A percentile compares a stretch with the other conserved stretches of the same genome.
phyloP scores from a whole-genome alignment of 2,329 filamentous ascomycete genomes.

The Hypoxylon sp. region DNA sequence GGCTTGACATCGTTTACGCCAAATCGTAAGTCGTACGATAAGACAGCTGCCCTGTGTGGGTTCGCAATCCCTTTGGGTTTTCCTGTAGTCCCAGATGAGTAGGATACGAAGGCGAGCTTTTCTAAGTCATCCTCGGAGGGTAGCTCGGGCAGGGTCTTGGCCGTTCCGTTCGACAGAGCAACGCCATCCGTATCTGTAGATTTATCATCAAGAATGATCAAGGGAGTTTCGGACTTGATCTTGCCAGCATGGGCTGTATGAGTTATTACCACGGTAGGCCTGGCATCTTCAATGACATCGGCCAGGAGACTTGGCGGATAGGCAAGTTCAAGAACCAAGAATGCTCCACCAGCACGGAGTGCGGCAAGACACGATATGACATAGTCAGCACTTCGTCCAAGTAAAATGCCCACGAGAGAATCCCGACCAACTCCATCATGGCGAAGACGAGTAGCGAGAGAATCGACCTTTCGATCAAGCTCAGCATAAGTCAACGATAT shows the following conservation, averaged over 20 bases:
- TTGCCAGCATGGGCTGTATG: conserved; percentile 74
- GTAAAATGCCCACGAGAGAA: conserved; percentile 80
- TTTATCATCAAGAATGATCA: conserved; percentile 74
- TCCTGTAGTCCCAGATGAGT: conserved; percentile 83
- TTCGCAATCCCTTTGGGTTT: conserved; percentile 85
- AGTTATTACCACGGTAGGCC: conserved; percentile 79
- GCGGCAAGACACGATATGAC: conserved; percentile 84
- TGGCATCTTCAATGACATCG: conserved; percentile 83
- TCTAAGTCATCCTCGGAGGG: conserved; percentile 79
- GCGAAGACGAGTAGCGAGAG: conserved; percentile 75
- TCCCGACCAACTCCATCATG: conserved; percentile 79
- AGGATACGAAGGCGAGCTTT: conserved; percentile 83
- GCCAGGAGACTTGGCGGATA: conserved; percentile 81
- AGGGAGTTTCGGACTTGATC: conserved; percentile 73
- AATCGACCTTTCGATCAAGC: conserved; percentile 76
- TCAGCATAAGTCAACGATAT: conserved; percentile 79
- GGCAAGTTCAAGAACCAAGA: conserved; percentile 83
- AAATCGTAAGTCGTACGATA: conserved; percentile 82
- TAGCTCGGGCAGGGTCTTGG: conserved; percentile 63
- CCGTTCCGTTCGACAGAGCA: conserved; percentile 53
- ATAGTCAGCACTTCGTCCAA: conserved; percentile 83
- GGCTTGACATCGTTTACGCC: conserved; percentile 76
- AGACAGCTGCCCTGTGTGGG: conserved; percentile 79
- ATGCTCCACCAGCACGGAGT: conserved; percentile 84
- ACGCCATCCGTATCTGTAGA: conserved; percentile 51